Base-by-base conservation (phyloP, 2,329 filamentous ascomycete species). In the Calonectria pseudoreteaudii region DNA sequence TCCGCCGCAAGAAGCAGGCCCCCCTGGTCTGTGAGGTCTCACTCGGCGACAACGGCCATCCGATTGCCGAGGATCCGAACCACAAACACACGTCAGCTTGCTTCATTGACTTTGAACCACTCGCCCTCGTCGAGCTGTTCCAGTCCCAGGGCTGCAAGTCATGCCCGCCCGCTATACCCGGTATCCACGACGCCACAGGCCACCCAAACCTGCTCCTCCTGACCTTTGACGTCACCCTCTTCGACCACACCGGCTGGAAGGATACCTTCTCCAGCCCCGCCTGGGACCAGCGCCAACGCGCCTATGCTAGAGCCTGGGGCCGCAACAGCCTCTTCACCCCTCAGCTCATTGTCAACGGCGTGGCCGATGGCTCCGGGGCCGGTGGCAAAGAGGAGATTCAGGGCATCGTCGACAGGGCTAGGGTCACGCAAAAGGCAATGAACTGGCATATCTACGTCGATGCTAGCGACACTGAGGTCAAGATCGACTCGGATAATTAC, bases 41-140 rank as follows among this genome's bases (percentile, higher is more conserved):
- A 11, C 77, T 84, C 23, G 82, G 84, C 56, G 74, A 82, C 36
- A 20, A 68, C 14, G 75, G 72, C 30, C 49, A 76, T 18, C 72
- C 75, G 23, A 74, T 84, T 20, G 81, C 79, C 53, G 76, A 83
- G 30, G 80, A 84, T 52, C 79, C 80, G 6, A 66, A 70, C 50
- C 82, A 84, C 70, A 65, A 78, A 4, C 82, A 84, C 76, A 83
- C 82, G 1, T 74, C 73, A 4, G 82, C 82, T 10, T 84, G 81
- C 68, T 84, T 84, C 66, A 73, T 84, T 31, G 79, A 82, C 47
- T 77, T 83, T 69, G 80, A 83, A 65, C 79, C 81, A 0, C 80
- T 84, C 50, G 75, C 84, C 31, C 73, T 84, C 11, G 79, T 82
- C 7, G 83, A 85, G 73, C 78, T 85, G 20, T 85, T 83, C 75